Conservation (phyloP, 1,284 basidiomycete genomes). For the Cutaneotrichosporon arboriforme region DNA sequence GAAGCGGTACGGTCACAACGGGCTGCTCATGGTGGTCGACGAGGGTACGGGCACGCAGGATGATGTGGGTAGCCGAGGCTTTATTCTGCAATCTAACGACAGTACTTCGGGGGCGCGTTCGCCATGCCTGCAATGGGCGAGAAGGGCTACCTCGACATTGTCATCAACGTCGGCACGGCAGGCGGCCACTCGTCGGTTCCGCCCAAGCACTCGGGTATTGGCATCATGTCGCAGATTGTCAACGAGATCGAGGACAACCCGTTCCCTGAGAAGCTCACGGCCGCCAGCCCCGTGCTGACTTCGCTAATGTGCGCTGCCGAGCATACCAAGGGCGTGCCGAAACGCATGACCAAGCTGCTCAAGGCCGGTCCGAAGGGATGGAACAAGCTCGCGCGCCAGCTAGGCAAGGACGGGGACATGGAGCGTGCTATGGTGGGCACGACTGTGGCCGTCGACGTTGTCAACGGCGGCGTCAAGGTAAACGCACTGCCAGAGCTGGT, state of each 20-base stretch:
- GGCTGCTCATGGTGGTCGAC: conserved; percentile 47
- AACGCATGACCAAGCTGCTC: conserved; percentile 32
- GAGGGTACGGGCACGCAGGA: conserved; percentile 40
- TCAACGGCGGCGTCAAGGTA: conserved; percentile 39
- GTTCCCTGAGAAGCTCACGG: conserved; percentile 39
- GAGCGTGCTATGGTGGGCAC: conserved; percentile 28
- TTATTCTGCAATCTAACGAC: not conserved
- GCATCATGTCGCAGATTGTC: conserved; percentile 47
- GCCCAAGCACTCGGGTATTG: conserved; percentile 50
- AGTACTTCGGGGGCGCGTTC: conserved; percentile 40
- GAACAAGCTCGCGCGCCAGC: conserved; percentile 35
- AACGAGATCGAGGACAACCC: conserved; percentile 46
- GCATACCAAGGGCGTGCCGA: conserved; percentile 40
- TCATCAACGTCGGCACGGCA: conserved; percentile 41
- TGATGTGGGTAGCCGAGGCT: conserved; percentile 22
- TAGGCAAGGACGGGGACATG: not conserved
- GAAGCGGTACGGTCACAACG: conserved; percentile 43
- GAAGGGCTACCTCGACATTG: conserved; percentile 45
- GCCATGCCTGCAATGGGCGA: conserved; percentile 40
- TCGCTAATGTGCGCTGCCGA: conserved; percentile 49
- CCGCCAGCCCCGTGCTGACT: conserved; percentile 46
- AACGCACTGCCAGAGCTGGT: conserved; percentile 40
- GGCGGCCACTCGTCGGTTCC: conserved; percentile 51
- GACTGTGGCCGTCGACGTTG: conserved; percentile 42
- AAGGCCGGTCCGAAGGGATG: conserved; percentile 37